Evolutionary conservation across 345 rosid species (phyloP).

Genomic region (Geranium brycei): DNA sequence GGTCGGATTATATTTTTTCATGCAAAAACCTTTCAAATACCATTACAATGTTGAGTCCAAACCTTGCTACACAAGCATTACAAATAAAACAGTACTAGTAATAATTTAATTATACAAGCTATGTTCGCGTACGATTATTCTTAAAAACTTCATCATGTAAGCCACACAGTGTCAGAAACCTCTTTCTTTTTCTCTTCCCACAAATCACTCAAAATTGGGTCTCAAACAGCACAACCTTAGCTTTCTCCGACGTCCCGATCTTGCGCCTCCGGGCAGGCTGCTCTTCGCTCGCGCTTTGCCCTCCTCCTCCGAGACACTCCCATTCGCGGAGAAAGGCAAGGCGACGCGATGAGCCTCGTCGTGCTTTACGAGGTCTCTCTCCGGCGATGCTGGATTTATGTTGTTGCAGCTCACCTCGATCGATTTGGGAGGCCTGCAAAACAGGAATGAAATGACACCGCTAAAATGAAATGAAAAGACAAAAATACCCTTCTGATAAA

Average conservation of each 20-base stretch:
- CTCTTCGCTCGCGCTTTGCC: slow-evolving; percentile 5
- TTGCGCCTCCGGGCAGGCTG: slow-evolving; percentile 4
- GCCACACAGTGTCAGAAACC: no score
- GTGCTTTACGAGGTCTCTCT: slow-evolving; percentile 12
- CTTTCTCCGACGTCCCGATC: slow-evolving; percentile 7
- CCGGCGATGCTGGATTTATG: slow-evolving; percentile 46
- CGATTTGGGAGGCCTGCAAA: slow-evolving; percentile 33
- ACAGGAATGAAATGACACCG: background rate
- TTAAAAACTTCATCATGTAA: no score
- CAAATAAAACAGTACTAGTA: background rate
- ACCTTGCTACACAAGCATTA: no score
- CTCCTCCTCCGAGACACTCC: no score
- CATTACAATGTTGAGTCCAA: no score
- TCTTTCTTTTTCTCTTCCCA: no score
- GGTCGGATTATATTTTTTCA: slow-evolving; percentile 19
- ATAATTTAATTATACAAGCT: background rate
- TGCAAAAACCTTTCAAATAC: no score
- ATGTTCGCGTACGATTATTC: background rate
- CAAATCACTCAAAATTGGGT: background rate
- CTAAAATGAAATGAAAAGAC: no score
- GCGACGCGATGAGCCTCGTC: slow-evolving; percentile 13
- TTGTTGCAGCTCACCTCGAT: slow-evolving; percentile 48
- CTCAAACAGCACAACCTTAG: slow-evolving; percentile 29
- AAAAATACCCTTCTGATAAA: no score
- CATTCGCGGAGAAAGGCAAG: slow-evolving; percentile 7